These are phyloP conservation scores for Choiromyces venosus DNA, from an alignment of 495 filamentous ascomycete genomes.

Conservation along the genomic window DNA sequence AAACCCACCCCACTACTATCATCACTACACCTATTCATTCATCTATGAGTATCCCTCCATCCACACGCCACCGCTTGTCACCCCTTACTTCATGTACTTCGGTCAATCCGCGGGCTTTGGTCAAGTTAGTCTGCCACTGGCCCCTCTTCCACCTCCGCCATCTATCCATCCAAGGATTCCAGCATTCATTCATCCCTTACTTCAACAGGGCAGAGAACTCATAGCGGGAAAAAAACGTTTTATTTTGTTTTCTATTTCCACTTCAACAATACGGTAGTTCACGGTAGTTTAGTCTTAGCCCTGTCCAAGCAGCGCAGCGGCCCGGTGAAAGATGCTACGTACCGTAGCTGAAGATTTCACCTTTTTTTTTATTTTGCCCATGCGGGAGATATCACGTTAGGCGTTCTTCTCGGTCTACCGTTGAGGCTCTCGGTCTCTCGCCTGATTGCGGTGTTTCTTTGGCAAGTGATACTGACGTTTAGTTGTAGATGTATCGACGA, in stretches of 20 bases:
- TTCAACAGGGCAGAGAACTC: neutral
- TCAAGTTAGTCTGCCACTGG: neutral
- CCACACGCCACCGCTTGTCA: neutral
- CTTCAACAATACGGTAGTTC: too few relatives aligned
- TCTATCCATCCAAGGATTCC: neutral
- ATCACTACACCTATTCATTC: neutral
- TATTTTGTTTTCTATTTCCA: neutral
- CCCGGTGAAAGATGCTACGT: neutral
- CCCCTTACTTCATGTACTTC: neutral
- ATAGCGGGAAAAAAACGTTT: neutral
- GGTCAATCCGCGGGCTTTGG: neutral
- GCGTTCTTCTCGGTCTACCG: neutral
- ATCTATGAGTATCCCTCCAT: neutral
- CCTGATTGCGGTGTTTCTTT: neutral
- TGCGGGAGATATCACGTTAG: neutral
- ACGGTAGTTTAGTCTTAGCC: neutral
- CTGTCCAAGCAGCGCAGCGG: neutral
- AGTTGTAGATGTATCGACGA: neutral
- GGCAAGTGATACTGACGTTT: neutral
- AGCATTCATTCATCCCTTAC: neutral
- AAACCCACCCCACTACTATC: neutral
- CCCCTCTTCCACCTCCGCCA: too few relatives aligned
- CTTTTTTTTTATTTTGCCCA: neutral
- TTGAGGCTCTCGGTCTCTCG: neutral
- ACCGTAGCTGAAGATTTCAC: neutral